These are phyloP conservation scores for Phalaenopsis equestris DNA, from an alignment of 106 monocot genomes.

Conservation along the genomic window DNA sequence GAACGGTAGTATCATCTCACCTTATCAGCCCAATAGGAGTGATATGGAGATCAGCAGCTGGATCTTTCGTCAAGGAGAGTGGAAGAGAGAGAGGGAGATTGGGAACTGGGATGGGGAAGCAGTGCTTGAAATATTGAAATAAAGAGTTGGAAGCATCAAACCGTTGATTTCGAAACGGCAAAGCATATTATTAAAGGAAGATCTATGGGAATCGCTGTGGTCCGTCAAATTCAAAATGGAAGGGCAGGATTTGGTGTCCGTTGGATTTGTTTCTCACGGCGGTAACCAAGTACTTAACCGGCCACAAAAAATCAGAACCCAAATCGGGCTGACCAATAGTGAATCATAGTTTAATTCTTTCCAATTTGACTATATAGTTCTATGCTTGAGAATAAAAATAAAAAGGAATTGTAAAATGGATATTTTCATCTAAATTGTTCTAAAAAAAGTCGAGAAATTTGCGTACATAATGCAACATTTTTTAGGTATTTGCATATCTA, in stretches of 20 bases:
- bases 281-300: no score
- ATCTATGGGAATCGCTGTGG: background rate
- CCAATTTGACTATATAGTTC: no score
- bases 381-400: no score
- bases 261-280: background rate
- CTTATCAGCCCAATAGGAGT: background rate
- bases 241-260: background rate
- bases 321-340: no score
- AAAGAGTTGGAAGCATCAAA: background rate
- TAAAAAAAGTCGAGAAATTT: no score
- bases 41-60: background rate
- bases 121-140: background rate
- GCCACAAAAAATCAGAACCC: no score
- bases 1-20: no score
- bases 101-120: background rate
- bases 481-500: no score
- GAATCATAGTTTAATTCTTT: no score
- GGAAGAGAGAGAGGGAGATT: background rate
- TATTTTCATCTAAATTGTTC: no score
- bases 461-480: no score
- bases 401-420: no score
- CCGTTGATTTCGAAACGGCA: background rate
- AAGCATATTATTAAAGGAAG: background rate
- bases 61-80: background rate
- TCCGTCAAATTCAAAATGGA: conserved; percentile 1